Evolutionary conservation across 2,329 filamentous ascomycete species (phyloP), one percentile per base, ranked within the genome.

Genomic region (Colletotrichum melonis): DNA sequence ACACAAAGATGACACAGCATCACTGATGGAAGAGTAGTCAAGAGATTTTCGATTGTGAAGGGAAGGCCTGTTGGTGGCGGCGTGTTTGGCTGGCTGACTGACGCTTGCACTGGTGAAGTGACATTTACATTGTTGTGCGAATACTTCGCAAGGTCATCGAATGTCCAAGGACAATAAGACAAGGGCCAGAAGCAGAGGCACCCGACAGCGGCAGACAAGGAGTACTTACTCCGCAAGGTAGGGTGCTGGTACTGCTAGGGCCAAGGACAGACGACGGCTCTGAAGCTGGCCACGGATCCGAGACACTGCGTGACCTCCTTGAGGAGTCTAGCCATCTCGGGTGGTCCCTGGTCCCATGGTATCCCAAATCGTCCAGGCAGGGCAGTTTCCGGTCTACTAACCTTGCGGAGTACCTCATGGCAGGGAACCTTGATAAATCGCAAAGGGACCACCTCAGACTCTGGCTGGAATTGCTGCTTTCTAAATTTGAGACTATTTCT

Each of bases 231-330:
- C 16, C 35, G 16, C 26, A 19, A 30, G 26, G 38, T 56, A 60
- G 30, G 30, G 30, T 32, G 30, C 30, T 42, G 67, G 32, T 55
- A 73, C 66, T 55, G 66, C 46, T 58, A 57, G 63, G 32, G 55
- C 68, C 55, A 66, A 57, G 63, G 32, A 62, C 68, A 68, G 63
- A 49, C 64, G 69, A 49, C 69, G 64, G 32, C 63, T 42, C 69
- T 68, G 70, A n/a, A 58, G 67, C 67, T 64, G 70, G 60, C 67
- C 70, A 73, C 70, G 70, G 70, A 73, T 73, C 70, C 70, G 70
- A 73, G 70, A 73, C 70, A 73, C 70, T 73, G 70, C 67, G 70
- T 73, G 70, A 73, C 70, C 70, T 68, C 59, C 57, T 42, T 46
- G 22, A 35, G 26, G 49, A 32, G 62, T 49, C 49, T 64, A 49